Conservation (phyloP, 2,329 filamentous ascomycete species). For the Magnaporthiopsis incrustans region DNA sequence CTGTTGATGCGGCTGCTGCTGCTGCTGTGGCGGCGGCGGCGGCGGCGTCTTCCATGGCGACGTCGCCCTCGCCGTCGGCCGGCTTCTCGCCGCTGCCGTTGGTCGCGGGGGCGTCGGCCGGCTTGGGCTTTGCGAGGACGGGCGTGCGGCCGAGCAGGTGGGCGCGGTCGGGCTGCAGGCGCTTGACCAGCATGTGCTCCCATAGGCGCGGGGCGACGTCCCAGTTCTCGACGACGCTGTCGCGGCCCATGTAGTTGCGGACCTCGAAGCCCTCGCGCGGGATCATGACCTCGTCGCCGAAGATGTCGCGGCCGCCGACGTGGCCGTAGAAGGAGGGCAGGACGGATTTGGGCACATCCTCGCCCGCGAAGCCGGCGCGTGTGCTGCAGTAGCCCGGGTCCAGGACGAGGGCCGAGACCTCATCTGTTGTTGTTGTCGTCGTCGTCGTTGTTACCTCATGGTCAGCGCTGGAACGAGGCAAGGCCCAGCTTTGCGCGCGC, state of each 20-base stretch:
- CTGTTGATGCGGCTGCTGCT: constrained; percentile 48
- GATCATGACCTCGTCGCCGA: constrained; percentile 84
- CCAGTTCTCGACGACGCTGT: constrained; percentile 94
- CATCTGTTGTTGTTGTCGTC: constrained; percentile 50
- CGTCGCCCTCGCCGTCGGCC: constrained; percentile 55
- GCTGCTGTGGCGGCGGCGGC: constrained; percentile 47
- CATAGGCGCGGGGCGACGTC: constrained; percentile 82
- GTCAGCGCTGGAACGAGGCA: constrained; percentile 6
- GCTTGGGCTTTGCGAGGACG: constrained; percentile 5
- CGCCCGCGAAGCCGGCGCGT: constrained; percentile 92
- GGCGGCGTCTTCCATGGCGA: constrained; percentile 44
- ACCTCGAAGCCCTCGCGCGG: constrained; percentile 72
- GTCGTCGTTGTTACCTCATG: constrained; percentile 7
- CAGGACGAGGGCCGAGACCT: constrained; percentile 93
- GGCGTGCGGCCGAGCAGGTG: constrained; percentile 42
- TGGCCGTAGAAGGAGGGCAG: constrained; percentile 83
- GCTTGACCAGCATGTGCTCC: constrained; percentile 86
- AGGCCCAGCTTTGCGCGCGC: constrained; percentile 10
- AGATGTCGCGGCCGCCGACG: constrained; percentile 52
- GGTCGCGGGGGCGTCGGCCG: not conserved
- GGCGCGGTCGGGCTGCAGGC: constrained; percentile 70
- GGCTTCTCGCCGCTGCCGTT: constrained; percentile 55
- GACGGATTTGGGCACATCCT: constrained; percentile 92
- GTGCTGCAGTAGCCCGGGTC: constrained; percentile 88
- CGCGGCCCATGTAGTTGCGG: constrained; percentile 82